phyloP scores from a whole-genome alignment of 805 yeast genomes.

The Candida corydali region DNA sequence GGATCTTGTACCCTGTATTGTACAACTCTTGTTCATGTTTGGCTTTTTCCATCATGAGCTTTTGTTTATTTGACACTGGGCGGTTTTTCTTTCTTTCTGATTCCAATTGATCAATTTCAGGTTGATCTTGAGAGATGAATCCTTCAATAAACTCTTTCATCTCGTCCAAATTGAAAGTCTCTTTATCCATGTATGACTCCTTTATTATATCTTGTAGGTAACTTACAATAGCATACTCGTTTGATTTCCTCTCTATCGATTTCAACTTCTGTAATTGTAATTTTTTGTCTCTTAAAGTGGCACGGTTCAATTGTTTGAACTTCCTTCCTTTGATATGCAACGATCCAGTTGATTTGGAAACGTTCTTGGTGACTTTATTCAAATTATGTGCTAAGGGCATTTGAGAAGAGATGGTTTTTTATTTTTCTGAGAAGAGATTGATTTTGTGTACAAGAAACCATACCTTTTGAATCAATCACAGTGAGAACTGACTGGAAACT shows the following conservation, averaged over 20 bases:
- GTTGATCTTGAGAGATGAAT: conserved; percentile 67
- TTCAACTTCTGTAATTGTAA: conserved; percentile 55
- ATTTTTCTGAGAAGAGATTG: conserved; percentile 1
- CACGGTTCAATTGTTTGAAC: conserved; percentile 76
- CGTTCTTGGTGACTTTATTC: conserved; percentile 58
- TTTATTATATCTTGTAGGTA: conserved; percentile 44
- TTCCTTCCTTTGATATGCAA: conserved; percentile 89
- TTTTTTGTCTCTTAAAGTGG: conserved; percentile 80
- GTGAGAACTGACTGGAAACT: no score
- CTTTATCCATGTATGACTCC: conserved; percentile 13
- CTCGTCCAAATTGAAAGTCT: conserved; percentile 51
- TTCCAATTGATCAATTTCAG: conserved; percentile 62
- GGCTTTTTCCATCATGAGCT: conserved; percentile 55
- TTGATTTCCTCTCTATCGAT: conserved; percentile 54
- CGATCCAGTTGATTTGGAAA: conserved; percentile 50
- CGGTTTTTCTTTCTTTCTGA: conserved; percentile 78
- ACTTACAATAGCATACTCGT: conserved; percentile 53
- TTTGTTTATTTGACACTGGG: conserved; percentile 73
- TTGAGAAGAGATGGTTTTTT: conserved; percentile 2
- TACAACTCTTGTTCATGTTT: conserved; percentile 62
- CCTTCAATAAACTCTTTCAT: conserved; percentile 57
- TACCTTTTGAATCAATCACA: no score
- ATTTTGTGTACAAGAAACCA: conserved; percentile 4
- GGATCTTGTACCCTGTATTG: conserved; percentile 64
- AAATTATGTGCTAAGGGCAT: conserved; percentile 73